phyloP scores from a whole-genome alignment of 257 asterid genomes.

The Rubia yunnanensis region DNA sequence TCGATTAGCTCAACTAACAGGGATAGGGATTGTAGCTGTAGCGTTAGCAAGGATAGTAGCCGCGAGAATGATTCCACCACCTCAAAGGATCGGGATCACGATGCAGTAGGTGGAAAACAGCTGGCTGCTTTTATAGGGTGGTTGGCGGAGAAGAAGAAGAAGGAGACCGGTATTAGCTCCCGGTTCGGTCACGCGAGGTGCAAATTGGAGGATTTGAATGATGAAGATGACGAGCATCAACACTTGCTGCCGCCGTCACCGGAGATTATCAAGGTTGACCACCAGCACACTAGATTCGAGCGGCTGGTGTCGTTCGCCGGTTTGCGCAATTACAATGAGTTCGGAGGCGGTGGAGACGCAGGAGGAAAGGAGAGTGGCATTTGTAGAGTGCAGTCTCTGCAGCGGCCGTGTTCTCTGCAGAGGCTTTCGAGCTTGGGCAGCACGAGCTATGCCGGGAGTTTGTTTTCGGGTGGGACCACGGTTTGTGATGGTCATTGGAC shows the following conservation, averaged over 20 bases:
- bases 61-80: slow-evolving; percentile 8
- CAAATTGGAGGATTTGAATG: slow-evolving; percentile 30
- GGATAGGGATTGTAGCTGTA: slow-evolving; percentile 11
- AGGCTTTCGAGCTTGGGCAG: slow-evolving; percentile 67
- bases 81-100: slow-evolving; percentile 37
- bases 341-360: slow-evolving; percentile 7
- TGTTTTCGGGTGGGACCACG: slow-evolving; percentile 66
- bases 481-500: slow-evolving; percentile 76
- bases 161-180: slow-evolving; percentile 16
- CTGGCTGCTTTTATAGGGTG: slow-evolving; percentile 49
- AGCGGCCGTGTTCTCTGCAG: slow-evolving; percentile 50
- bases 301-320: slow-evolving; percentile 15
- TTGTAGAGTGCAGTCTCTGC: slow-evolving; percentile 22
- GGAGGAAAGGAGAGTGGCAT: slow-evolving; percentile 23
- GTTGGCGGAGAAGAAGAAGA: slow-evolving; percentile 51
- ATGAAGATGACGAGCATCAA: slow-evolving; percentile 32
- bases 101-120: slow-evolving; percentile 56
- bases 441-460: slow-evolving; percentile 72
- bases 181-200: slow-evolving; percentile 37
- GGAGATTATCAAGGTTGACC: slow-evolving; percentile 22
- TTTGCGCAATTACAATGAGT: slow-evolving; percentile 21
- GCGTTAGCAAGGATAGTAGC: not conserved
- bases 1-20: not conserved
- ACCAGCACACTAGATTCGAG: slow-evolving; percentile 7
- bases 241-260: slow-evolving; percentile 33